These are phyloP conservation scores for Nymphaea thermarum DNA, from an alignment of 164 flowering plant genomes.

Conservation along the genomic window DNA sequence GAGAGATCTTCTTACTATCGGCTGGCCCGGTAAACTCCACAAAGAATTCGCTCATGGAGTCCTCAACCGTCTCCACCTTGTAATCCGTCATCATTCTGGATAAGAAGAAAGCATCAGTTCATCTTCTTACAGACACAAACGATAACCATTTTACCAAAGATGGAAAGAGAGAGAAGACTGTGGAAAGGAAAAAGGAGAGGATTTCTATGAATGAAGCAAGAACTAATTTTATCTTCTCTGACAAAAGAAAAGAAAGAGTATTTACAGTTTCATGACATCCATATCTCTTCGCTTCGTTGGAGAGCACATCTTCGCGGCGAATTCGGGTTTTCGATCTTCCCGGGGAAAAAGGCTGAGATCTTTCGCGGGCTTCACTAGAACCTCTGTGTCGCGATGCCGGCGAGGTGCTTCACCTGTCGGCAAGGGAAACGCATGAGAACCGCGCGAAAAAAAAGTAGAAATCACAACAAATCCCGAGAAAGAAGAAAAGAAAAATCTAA, in stretches of 20 bases:
- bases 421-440: not conserved
- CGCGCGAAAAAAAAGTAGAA: not conserved
- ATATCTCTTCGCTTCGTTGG: constrained; percentile 77
- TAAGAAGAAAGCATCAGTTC: not conserved
- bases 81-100: constrained; percentile 78
- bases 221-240: not conserved
- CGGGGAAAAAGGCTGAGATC: no score
- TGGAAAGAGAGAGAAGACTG: not conserved
- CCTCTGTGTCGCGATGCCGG: not conserved
- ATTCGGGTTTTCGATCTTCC: not conserved
- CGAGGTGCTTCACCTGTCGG: not conserved
- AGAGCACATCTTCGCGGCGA: constrained; percentile 39
- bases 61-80: constrained; percentile 66
- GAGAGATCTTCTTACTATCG: constrained; percentile 28
- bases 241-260: not conserved
- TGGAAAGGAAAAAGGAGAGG: constrained; percentile 1
- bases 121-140: not conserved
- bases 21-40: constrained; percentile 65
- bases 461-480: no score
- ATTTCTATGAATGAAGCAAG: not conserved
- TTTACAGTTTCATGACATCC: constrained; percentile 81
- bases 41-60: constrained; percentile 57
- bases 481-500: not conserved
- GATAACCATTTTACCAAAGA: not conserved
- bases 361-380: not conserved